Conservation (phyloP, 352 stramenopile species). For the Pythium sukuiense region DNA sequence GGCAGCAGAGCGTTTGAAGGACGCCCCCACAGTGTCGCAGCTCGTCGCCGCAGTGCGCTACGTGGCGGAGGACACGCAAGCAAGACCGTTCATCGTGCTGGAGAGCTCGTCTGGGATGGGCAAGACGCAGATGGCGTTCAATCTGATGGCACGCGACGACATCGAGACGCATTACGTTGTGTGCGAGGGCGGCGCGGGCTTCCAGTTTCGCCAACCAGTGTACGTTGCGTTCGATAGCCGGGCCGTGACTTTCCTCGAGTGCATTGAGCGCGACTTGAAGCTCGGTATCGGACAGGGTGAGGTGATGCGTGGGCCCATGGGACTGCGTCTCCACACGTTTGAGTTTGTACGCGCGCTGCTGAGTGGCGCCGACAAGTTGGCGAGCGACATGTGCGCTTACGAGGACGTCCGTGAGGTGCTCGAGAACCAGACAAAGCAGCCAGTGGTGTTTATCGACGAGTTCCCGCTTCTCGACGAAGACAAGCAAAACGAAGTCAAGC, state of each 20-base stretch:
- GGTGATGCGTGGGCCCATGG: not conserved
- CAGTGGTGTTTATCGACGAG: constrained; percentile 3
- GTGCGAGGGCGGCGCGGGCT: not conserved
- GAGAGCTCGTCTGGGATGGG: constrained; percentile 24
- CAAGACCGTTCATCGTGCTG: constrained; percentile 20
- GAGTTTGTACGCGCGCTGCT: not conserved
- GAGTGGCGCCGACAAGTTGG: not conserved
- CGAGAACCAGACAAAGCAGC: not conserved
- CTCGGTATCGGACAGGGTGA: not conserved
- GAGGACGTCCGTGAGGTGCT: not conserved
- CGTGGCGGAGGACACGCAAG: not conserved
- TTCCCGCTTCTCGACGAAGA: no score
- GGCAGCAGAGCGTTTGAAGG: no score
- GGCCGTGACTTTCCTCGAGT: not conserved
- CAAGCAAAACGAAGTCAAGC: no score
- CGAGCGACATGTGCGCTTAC: not conserved
- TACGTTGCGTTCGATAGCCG: not conserved
- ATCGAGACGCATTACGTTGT: constrained; percentile 10
- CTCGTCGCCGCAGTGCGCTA: not conserved
- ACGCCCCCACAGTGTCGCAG: not conserved
- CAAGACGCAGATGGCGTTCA: constrained; percentile 31
- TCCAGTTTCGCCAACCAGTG: not conserved
- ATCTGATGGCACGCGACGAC: constrained; percentile 13
- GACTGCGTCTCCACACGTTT: not conserved
- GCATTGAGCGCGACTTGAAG: not conserved